Evolutionary conservation across 495 filamentous ascomycete species (phyloP).

Genomic region (Aspergillus hancockii): DNA sequence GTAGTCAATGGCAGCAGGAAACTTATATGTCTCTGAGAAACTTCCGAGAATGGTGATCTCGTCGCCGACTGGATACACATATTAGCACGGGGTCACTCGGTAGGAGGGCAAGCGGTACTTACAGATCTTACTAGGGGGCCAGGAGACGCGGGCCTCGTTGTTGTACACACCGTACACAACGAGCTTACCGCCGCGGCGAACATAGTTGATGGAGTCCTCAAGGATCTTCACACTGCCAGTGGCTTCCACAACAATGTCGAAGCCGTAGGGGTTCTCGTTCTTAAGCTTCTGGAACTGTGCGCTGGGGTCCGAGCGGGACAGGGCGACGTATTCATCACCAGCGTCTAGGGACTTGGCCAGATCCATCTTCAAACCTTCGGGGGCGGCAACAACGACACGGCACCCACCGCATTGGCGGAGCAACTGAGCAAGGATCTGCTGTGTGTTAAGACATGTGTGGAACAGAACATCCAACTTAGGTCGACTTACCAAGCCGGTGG

Average conservation of each 20-base stretch:
- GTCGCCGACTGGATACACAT: conserved; percentile 37
- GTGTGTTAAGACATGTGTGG: neutral
- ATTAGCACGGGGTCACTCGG: conserved; percentile 12
- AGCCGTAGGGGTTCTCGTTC: conserved; percentile 67
- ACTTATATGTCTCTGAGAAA: conserved; percentile 73
- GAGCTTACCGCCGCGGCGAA: conserved; percentile 66
- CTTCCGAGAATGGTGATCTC: conserved; percentile 72
- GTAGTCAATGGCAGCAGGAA: conserved; percentile 70
- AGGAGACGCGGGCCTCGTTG: conserved; percentile 58
- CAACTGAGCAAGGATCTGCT: conserved; percentile 56
- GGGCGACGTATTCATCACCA: conserved; percentile 63
- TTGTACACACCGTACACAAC: conserved; percentile 70
- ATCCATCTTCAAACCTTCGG: conserved; percentile 68
- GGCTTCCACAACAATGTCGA: conserved; percentile 67
- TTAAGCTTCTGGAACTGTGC: conserved; percentile 62
- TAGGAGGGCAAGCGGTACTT: conserved; percentile 20
- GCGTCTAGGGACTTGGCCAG: conserved; percentile 67
- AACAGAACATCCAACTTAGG: neutral
- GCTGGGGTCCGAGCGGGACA: conserved; percentile 56
- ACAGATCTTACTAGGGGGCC: conserved; percentile 68
- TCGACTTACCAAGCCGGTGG: conserved; percentile 56
- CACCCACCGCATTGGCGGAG: conserved; percentile 64
- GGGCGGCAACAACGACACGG: conserved; percentile 66
- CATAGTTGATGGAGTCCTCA: conserved; percentile 69
- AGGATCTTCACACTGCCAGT: conserved; percentile 67